Base-by-base conservation (phyloP, 306 rosid genomes). In the Dryas drummondii region DNA sequence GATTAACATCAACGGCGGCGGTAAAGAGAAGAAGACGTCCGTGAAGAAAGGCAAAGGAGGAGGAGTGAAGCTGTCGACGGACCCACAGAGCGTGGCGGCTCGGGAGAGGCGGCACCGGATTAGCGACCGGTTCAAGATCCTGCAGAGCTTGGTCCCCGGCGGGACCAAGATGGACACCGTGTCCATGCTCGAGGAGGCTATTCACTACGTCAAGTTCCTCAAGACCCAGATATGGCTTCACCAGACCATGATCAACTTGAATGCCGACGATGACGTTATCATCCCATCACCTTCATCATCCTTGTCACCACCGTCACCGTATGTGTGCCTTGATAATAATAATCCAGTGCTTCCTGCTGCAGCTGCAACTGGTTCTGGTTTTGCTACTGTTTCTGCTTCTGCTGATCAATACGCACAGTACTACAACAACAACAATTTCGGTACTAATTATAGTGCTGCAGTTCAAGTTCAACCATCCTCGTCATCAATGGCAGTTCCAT, bases 71-170 rank as follows among this genome's bases (percentile, higher is more conserved):
- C 96, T 94, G 9, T 94, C 98, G 0, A 94, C 94, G 2, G 97
- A 94, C 66, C 97, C 98, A 13, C 98, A 94, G 48, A 91, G 98
- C 75, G 93, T 94, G 67, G 98, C 98, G 0, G 98, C 98, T 0
- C 80, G 98, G 32, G 94, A 91, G 72, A 77, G 98, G 70, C 79
- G 98, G 79, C 98, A 94, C 56, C 67, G 98, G 42, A 94, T 94
- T 82, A 91, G 97, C 76, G 94, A 91, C 47, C 63, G 97, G 73
- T 94, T 94, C 84, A 94, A 94, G 93, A 90, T 87, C 80, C 72
- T 94, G 71, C 94, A 91, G 73, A 91, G 98, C 82, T 81, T 94
- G 83, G 93, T 94, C 12, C 98, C 98, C 6, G 97, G 98, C 0
- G 98, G 97, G 32, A 86, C 81, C 9, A 94, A 91, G 78, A 79